These are phyloP conservation scores for Rhododendron molle DNA, from an alignment of 148 eudicot genomes.

Conservation along the genomic window DNA sequence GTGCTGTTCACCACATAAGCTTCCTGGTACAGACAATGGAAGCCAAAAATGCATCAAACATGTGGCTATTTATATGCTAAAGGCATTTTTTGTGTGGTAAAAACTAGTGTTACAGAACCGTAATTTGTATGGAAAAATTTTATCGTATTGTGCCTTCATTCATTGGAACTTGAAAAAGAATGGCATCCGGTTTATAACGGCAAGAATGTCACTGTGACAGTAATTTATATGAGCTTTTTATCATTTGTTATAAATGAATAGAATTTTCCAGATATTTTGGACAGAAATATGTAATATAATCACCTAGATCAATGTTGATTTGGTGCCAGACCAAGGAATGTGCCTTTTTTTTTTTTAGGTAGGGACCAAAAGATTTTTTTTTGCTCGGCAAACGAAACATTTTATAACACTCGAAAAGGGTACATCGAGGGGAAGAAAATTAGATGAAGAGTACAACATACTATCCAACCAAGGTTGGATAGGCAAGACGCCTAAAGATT, in stretches of 20 bases:
- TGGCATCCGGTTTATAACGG: neutral
- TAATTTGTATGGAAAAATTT: neutral
- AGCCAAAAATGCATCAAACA: neutral
- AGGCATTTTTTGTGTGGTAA: neutral
- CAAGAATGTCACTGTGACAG: neutral
- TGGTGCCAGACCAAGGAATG: neutral
- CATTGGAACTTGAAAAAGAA: neutral
- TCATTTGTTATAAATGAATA: neutral
- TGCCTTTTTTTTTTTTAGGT: neutral
- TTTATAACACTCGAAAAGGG: too few species aligned
- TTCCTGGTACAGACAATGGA: conserved; percentile 42
- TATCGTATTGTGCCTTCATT: neutral
- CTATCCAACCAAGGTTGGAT: too few species aligned
- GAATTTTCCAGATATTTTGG: neutral
- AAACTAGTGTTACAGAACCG: neutral
- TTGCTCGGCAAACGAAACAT: too few species aligned
- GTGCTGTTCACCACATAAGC: conserved; percentile 52
- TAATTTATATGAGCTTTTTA: neutral
- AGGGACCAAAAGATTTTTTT: neutral
- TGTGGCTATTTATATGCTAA: neutral
- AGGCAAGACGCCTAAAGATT: too few species aligned
- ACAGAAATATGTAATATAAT: neutral
- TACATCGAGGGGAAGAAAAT: too few species aligned
- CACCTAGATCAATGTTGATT: neutral
- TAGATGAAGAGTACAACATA: too few species aligned